Evolutionary conservation across 2,329 filamentous ascomycete species (phyloP).

Genomic region (Pseudocercospora fuligena): DNA sequence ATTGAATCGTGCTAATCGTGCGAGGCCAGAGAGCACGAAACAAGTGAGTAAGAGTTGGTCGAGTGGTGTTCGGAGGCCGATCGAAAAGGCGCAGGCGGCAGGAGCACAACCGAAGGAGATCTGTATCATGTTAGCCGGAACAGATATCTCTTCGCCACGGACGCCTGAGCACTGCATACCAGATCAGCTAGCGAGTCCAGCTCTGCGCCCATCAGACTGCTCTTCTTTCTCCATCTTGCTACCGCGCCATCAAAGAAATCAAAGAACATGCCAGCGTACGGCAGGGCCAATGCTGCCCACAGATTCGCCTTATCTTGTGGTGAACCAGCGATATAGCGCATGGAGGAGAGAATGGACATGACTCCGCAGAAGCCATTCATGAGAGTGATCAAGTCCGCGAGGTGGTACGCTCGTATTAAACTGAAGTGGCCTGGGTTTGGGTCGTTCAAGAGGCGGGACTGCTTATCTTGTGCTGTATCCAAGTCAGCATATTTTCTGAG

Average conservation of each 20-base stretch:
- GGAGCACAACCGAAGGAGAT: slow-evolving; percentile 95
- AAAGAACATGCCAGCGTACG: slow-evolving; percentile 94
- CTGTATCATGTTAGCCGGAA: slow-evolving; percentile 51
- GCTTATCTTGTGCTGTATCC: slow-evolving; percentile 69
- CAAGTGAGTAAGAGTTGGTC: slow-evolving; percentile 83
- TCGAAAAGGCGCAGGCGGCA: slow-evolving; percentile 82
- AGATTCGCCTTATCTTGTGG: slow-evolving; percentile 68
- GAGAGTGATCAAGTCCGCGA: slow-evolving; percentile 80
- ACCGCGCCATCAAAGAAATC: slow-evolving; percentile 98
- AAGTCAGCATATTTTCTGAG: slow-evolving; percentile 17
- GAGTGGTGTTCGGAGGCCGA: slow-evolving; percentile 81
- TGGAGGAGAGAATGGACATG: slow-evolving; percentile 93
- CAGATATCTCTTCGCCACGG: not conserved
- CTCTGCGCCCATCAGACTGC: slow-evolving; percentile 96
- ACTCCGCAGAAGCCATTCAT: slow-evolving; percentile 88
- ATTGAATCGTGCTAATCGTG: slow-evolving; percentile 94
- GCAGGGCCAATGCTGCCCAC: slow-evolving; percentile 81
- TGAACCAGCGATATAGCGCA: slow-evolving; percentile 82
- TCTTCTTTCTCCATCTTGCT: slow-evolving; percentile 94
- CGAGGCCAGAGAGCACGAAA: slow-evolving; percentile 94
- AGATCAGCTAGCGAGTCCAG: slow-evolving; percentile 93
- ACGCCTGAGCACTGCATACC: slow-evolving; percentile 59
- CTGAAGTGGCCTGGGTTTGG: slow-evolving; percentile 72
- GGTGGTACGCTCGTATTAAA: slow-evolving; percentile 66
- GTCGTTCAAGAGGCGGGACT: slow-evolving; percentile 72